Base-by-base conservation (phyloP, 163 green algal species). In the Volvox carteri region DNA sequence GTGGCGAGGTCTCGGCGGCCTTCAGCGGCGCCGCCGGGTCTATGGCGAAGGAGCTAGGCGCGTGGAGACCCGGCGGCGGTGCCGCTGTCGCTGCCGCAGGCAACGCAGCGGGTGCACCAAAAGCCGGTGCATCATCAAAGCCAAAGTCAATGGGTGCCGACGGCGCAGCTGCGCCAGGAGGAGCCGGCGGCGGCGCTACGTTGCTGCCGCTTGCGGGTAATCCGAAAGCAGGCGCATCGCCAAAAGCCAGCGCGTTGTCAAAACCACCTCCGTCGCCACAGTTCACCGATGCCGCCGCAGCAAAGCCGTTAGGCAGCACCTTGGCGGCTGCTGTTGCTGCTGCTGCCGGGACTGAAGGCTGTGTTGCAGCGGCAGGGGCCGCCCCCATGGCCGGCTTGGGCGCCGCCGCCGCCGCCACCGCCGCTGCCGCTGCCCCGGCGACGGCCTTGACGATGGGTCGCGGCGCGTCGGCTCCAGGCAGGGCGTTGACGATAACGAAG, bases 401-500 rank as follows among this genome's bases (percentile, higher is more conserved):
- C n/a, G 60, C 76, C 0, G 86, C 25, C 6, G 37, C 60, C 0
- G 76, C 35, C 25, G 44, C 39, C 1, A 67, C 67, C 37, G 78
- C 18, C n/a, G 28, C 9, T 25, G 56, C 39, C 2, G 35, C 56
- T 33, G 52, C 2, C 7, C n/a, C 85, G 1, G 52, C 72, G 23
- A 44, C 72, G 28, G 46, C n/a, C 77, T 54, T 86, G 33, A 72
- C 19, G 68, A 88, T 88, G 75, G 39, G 91, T 52, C 44, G 60
- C 48, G 79, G 81, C 1, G 80, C 87, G 60, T 93, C 87, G 4
- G 90, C 72, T 28, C 92, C 92, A 1, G 92, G 92, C 72, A 94
- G 86, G 0, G 92, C 90, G 70, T 94, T 94, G 37, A 94, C 85
- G 0, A 90, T 58, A 2, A 90, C 83, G 83, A 90, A 94, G 62